Evolutionary conservation across 78 protist species (phyloP).

Genomic region (slime mould (Dictyostelium discoideum)): dicty_2.7 NC_007089.4:5327501-5328000

Average conservation of each 20-base stretch:
- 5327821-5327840: background rate
- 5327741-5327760: background rate
- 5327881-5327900: background rate
- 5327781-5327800: constrained; percentile 1
- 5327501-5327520: background rate
- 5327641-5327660: constrained; percentile 23
- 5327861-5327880: background rate
- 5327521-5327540: constrained; percentile 18
- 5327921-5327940: background rate
- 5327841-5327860: background rate
- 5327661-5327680: constrained; percentile 3
- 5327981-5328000: background rate
- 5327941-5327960: background rate
- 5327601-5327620: background rate
- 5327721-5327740: constrained; percentile 7
- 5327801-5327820: background rate
- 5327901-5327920: background rate
- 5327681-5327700: constrained; percentile 33
- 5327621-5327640: background rate
- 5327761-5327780: background rate
- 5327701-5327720: constrained; percentile 21
- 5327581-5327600: constrained; percentile 19
- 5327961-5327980: background rate
- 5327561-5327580: constrained; percentile 12
- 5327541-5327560: background rate